A percentile compares a stretch with the other conserved stretches of the same genome.
These are phyloP conservation scores for Tetrahymena borealis DNA, from an alignment of 73 alveolate genomes.

Conservation along the genomic window DNA sequence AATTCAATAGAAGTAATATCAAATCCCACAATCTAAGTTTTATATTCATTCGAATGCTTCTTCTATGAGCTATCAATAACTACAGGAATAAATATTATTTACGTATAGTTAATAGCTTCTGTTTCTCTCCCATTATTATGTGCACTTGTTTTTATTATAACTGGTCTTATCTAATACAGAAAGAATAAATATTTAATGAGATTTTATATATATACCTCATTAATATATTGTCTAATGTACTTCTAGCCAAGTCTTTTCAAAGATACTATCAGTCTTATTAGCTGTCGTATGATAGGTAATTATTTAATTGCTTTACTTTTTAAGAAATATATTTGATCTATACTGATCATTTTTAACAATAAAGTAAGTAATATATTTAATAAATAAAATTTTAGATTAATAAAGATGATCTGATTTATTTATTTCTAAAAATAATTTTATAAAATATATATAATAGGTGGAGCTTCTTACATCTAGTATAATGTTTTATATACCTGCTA, in stretches of 20 bases:
- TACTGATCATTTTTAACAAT: no score
- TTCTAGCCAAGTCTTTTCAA: background rate
- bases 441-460: background rate
- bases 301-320: background rate
- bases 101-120: background rate
- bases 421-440: no score
- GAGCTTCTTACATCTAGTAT: background rate
- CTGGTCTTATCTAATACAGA: background rate
- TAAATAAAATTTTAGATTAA: no score
- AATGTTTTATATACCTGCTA: background rate
- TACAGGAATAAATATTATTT: background rate
- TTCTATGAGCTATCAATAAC: background rate
- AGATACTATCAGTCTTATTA: background rate
- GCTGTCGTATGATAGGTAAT: background rate
- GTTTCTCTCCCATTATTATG: background rate
- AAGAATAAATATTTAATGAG: background rate
- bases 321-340: no score
- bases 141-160: background rate
- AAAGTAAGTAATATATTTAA: no score
- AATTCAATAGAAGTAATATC: background rate
- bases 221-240: background rate
- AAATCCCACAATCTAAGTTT: background rate
- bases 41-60: background rate
- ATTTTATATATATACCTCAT: background rate
- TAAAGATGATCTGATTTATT: no score